Evolutionary conservation across 2,329 filamentous ascomycete genomes (phyloP).

Genomic region (Microcera coccophila): DNA sequence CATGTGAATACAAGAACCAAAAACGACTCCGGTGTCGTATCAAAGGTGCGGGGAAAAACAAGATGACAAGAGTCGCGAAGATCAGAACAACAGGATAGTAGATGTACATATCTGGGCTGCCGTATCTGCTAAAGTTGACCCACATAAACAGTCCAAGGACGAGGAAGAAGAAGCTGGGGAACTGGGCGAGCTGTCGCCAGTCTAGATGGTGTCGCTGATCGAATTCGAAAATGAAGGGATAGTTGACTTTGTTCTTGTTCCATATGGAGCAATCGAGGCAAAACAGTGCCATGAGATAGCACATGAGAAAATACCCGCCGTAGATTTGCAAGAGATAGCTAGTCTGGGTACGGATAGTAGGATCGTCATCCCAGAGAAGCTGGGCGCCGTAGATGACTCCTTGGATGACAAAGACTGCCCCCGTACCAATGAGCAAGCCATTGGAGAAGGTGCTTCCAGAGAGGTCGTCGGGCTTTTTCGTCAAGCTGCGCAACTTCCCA

Average conservation of each 20-base stretch:
- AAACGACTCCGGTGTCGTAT: slow-evolving; percentile 72
- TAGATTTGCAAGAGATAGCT: slow-evolving; percentile 83
- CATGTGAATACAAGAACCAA: slow-evolving; percentile 89
- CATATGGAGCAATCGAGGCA: slow-evolving; percentile 81
- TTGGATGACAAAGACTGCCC: slow-evolving; percentile 62
- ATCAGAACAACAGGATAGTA: slow-evolving; percentile 86
- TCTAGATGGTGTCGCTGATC: slow-evolving; percentile 81
- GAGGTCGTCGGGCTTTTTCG: slow-evolving; percentile 53
- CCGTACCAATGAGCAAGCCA: slow-evolving; percentile 65
- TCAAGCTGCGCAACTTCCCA: slow-evolving; percentile 75
- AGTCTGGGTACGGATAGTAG: slow-evolving; percentile 48
- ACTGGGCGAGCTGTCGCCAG: slow-evolving; percentile 82
- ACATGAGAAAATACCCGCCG: slow-evolving; percentile 81
- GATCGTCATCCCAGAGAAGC: slow-evolving; percentile 49
- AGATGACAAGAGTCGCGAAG: slow-evolving; percentile 58
- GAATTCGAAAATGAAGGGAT: slow-evolving; percentile 95
- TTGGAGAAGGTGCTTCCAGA: slow-evolving; percentile 57
- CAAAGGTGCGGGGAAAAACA: slow-evolving; percentile 72
- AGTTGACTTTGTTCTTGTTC: slow-evolving; percentile 84
- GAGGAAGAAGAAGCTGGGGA: slow-evolving; percentile 80
- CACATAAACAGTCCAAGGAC: slow-evolving; percentile 77
- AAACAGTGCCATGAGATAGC: slow-evolving; percentile 79
- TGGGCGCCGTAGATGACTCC: slow-evolving; percentile 59
- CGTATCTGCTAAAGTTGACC: slow-evolving; percentile 77
- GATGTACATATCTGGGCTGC: slow-evolving; percentile 64